A percentile compares a stretch with the other conserved stretches of the same genome.
These are phyloP conservation scores for Sordariomycetes sp. DNA, from an alignment of 2,329 filamentous ascomycete genomes.

Conservation along the genomic window DNA sequence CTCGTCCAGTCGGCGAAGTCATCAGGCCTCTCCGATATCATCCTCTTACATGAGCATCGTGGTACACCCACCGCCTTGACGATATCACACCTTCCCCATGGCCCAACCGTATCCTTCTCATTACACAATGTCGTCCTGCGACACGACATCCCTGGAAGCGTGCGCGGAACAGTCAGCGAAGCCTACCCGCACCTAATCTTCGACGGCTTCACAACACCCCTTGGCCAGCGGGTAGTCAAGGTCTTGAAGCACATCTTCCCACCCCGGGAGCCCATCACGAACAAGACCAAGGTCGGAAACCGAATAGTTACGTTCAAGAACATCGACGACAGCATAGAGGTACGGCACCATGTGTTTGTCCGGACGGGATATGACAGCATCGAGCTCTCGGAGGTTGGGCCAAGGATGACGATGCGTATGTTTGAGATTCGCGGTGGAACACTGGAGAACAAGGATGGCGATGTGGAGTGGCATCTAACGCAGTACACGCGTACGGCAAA, in stretches of 20 bases:
- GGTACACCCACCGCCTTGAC: constrained; percentile 87
- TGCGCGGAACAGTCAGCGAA: constrained; percentile 82
- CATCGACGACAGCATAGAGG: constrained; percentile 86
- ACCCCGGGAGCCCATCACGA: constrained; percentile 67
- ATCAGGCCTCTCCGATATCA: constrained; percentile 72
- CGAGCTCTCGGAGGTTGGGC: constrained; percentile 81
- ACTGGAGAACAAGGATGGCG: constrained; percentile 87
- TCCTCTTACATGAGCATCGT: constrained; percentile 74
- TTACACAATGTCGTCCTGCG: constrained; percentile 89
- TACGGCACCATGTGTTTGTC: constrained; percentile 77
- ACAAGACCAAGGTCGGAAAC: constrained; percentile 69
- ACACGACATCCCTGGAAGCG: constrained; percentile 83
- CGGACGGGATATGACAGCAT: constrained; percentile 85
- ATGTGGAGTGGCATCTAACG: constrained; percentile 92
- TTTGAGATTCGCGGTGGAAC: constrained; percentile 92
- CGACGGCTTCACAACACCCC: constrained; percentile 75
- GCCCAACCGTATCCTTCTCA: constrained; percentile 71
- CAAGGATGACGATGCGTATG: constrained; percentile 91
- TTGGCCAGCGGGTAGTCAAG: constrained; percentile 78
- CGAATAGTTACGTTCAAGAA: constrained; percentile 92
- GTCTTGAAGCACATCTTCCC: constrained; percentile 93
- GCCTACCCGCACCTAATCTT: constrained; percentile 93
- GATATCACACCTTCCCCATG: constrained; percentile 79
- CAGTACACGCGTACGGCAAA: constrained; percentile 88
- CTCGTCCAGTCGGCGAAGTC: constrained; percentile 74